These are phyloP conservation scores for Prunus campanulata DNA, from an alignment of 306 rosid species.

Conservation along the genomic window DNA sequence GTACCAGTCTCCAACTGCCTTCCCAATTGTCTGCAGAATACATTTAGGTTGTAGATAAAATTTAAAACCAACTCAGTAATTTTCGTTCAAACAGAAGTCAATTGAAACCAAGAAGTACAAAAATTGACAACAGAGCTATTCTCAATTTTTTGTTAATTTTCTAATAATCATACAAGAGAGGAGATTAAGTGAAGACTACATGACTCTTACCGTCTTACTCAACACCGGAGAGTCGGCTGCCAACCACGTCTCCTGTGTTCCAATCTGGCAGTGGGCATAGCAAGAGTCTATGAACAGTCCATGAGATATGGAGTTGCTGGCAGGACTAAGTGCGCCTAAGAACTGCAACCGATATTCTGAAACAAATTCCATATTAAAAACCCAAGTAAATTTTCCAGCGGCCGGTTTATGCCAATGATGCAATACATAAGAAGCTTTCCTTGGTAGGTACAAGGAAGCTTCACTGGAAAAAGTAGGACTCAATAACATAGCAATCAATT, in stretches of 20 bases:
- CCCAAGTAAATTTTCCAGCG: conserved; percentile 3
- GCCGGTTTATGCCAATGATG: background rate
- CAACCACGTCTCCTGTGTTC: conserved; percentile 85
- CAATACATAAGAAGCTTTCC: background rate
- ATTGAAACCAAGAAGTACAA: too few relatives aligned
- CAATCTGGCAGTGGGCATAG: conserved; percentile 94
- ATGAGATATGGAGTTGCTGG: conserved; percentile 34
- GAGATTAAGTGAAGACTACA: background rate
- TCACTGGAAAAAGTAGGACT: too few relatives aligned
- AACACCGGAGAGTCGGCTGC: conserved; percentile 67
- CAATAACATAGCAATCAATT: too few relatives aligned
- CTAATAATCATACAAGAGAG: background rate
- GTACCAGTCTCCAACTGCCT: conserved; percentile 83
- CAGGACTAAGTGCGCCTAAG: conserved; percentile 48
- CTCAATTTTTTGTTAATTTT: background rate
- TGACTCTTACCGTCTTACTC: conserved; percentile 44
- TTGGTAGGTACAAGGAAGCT: background rate
- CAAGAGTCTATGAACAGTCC: conserved; percentile 86
- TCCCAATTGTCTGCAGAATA: conserved; percentile 61
- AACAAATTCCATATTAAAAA: conserved; percentile 1
- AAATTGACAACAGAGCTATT: too few relatives aligned
- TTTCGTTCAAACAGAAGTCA: background rate
- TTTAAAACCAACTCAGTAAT: background rate
- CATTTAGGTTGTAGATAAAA: background rate
- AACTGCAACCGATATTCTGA: conserved; percentile 74